A percentile compares a stretch with the other conserved stretches of the same genome.
phyloP scores from a whole-genome alignment of 1,284 basidiomycete species.

The Austroboletus olivaceoglutinosus region DNA sequence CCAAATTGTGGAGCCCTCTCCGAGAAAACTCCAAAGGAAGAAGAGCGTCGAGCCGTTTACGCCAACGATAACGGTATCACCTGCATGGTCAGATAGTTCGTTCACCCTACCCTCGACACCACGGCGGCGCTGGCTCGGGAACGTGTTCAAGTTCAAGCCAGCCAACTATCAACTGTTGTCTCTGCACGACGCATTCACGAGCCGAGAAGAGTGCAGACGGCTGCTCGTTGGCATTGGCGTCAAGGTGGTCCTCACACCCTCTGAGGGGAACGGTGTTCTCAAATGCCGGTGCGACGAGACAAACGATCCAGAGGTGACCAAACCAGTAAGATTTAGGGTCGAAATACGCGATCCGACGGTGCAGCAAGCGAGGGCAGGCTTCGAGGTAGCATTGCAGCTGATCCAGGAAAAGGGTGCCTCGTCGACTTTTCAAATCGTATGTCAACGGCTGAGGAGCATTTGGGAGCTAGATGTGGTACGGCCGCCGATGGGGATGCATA shows the following conservation, averaged over 20 bases:
- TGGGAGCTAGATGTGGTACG: constrained; percentile 62
- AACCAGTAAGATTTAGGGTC: constrained; percentile 74
- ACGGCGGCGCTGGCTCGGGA: constrained; percentile 84
- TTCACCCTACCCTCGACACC: constrained; percentile 45
- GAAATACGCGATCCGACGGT: constrained; percentile 56
- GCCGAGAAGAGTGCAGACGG: constrained; percentile 70
- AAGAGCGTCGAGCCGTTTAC: constrained; percentile 30
- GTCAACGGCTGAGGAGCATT: constrained; percentile 60
- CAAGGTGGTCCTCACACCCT: constrained; percentile 62
- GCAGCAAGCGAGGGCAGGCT: constrained; percentile 46
- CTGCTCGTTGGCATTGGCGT: constrained; percentile 74
- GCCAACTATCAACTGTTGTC: constrained; percentile 65
- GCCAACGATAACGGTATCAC: constrained; percentile 29
- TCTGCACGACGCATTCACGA: constrained; percentile 62
- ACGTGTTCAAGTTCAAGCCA: constrained; percentile 85
- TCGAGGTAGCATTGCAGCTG: constrained; percentile 60
- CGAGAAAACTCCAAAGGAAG: constrained; percentile 45
- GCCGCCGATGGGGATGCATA: constrained; percentile 14
- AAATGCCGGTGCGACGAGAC: constrained; percentile 66
- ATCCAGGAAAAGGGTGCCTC: constrained; percentile 84
- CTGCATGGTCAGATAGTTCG: constrained; percentile 47
- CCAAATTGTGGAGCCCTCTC: constrained; percentile 51
- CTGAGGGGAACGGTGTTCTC: constrained; percentile 59
- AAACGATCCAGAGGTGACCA: constrained; percentile 53
- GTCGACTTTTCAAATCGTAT: constrained; percentile 76